These are phyloP conservation scores for Enterospora canceri DNA, from an alignment of 371 early-diverging fungal genomes.

Conservation along the genomic window DNA sequence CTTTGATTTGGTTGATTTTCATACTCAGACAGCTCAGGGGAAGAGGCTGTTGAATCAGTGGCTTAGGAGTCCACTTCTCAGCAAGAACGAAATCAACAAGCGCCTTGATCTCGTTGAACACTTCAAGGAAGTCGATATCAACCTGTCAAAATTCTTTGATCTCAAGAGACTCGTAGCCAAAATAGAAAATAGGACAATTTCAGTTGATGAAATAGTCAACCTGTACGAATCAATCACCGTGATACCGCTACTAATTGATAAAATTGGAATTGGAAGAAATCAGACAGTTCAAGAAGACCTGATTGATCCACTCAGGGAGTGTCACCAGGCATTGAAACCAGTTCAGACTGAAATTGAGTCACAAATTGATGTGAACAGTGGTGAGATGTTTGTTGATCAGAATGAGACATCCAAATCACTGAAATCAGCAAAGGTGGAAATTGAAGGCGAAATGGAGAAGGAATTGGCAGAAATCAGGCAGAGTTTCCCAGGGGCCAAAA, in stretches of 20 bases:
- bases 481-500: not conserved
- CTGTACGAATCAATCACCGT: conserved; percentile 24
- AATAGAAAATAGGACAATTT: conserved; percentile 24
- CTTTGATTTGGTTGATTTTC: conserved; percentile 21
- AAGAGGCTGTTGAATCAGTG: conserved; percentile 45
- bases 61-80: conserved; percentile 37
- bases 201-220: conserved; percentile 37
- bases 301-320: conserved; percentile 25
- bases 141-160: conserved; percentile 40
- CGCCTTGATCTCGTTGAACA: conserved; percentile 42
- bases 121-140: conserved; percentile 28
- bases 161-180: conserved; percentile 35
- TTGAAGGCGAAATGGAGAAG: conserved; percentile 37
- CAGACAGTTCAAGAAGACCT: conserved; percentile 13
- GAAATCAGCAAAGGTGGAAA: not conserved
- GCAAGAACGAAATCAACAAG: conserved; percentile 44
- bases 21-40: conserved; percentile 48
- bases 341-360: conserved; percentile 31
- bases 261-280: not conserved
- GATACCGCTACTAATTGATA: conserved; percentile 21
- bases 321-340: conserved; percentile 7
- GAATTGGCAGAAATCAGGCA: conserved; percentile 36
- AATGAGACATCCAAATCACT: conserved; percentile 15
- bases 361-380: conserved; percentile 29
- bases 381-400: conserved; percentile 9